A percentile compares a stretch with the other conserved stretches of the same genome.
These are phyloP conservation scores for Monosporascus sp. DNA, from an alignment of 2,329 filamentous ascomycete genomes.

Conservation along the genomic window DNA sequence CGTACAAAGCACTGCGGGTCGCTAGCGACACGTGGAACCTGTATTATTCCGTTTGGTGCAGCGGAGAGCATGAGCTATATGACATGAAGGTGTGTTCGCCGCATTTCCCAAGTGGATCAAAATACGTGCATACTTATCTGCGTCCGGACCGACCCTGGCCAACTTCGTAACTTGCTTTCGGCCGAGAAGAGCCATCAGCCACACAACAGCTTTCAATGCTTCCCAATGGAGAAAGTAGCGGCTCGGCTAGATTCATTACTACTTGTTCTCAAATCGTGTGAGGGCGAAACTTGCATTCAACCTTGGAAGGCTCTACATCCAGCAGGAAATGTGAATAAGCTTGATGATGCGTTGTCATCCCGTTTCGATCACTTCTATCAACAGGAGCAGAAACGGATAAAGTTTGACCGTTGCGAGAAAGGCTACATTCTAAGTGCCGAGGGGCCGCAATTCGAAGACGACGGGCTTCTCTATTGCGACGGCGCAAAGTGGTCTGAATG, in stretches of 20 bases:
- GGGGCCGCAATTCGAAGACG: conserved; percentile 27
- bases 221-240: conserved; percentile 33
- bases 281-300: conserved; percentile 43
- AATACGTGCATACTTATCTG: background rate
- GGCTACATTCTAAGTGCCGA: conserved; percentile 53
- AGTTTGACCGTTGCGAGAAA: conserved; percentile 46
- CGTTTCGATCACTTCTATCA: conserved; percentile 49
- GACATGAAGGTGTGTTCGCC: conserved; percentile 43
- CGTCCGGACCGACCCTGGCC: conserved; percentile 44
- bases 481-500: background rate
- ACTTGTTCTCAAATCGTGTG: conserved; percentile 57
- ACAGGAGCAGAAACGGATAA: conserved; percentile 40
- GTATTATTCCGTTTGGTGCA: conserved; percentile 62
- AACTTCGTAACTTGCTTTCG: conserved; percentile 40
- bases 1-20: conserved; percentile 45
- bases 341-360: conserved; percentile 44
- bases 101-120: background rate
- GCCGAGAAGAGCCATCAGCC: conserved; percentile 3
- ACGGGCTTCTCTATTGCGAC: background rate
- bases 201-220: conserved; percentile 21
- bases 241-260: conserved; percentile 53
- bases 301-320: conserved; percentile 56
- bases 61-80: conserved; percentile 60
- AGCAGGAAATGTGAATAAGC: conserved; percentile 39
- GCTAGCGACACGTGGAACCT: conserved; percentile 39